Conservation (phyloP, 2,329 filamentous ascomycete genomes). For the Penicillium fuscoglaucum region DNA sequence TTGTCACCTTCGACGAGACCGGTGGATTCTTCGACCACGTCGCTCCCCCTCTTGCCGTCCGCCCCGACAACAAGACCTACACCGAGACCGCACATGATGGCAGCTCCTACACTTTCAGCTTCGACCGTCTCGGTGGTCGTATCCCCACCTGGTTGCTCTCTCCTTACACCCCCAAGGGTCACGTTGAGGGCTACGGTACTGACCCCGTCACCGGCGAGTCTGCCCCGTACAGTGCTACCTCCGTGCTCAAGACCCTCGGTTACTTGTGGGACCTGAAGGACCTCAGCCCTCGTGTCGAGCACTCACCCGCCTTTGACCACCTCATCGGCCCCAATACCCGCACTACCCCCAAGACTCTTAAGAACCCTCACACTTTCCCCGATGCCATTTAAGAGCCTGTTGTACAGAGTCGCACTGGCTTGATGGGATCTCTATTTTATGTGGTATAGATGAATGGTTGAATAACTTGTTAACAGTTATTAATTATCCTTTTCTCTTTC, state of each 20-base stretch:
- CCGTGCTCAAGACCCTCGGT: constrained; percentile 34
- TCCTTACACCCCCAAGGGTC: constrained; percentile 27
- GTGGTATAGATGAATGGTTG: neutral
- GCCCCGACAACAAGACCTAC: constrained; percentile 38
- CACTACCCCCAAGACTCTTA: constrained; percentile 14
- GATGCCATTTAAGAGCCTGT: constrained; percentile 13
- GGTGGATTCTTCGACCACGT: constrained; percentile 43
- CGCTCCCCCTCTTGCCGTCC: constrained; percentile 33
- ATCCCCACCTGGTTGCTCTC: constrained; percentile 35
- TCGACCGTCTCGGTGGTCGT: constrained; percentile 32
- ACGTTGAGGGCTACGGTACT: constrained; percentile 32
- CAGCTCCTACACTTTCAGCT: constrained; percentile 28
- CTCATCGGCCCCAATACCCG: constrained; percentile 25
- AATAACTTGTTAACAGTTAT: neutral
- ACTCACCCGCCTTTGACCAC: constrained; percentile 35
- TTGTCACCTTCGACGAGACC: constrained; percentile 40
- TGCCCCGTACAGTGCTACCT: constrained; percentile 31
- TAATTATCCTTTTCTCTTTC: neutral
- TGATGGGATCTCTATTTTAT: neutral
- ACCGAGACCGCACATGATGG: constrained; percentile 35
- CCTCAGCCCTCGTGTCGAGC: constrained; percentile 29
- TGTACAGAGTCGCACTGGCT: neutral
- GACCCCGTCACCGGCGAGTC: constrained; percentile 29
- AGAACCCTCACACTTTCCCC: constrained; percentile 28
- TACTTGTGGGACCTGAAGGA: constrained; percentile 35